Conservation (phyloP, 2,329 filamentous ascomycete species). For the Fusarium brevicatenulatum region DNA sequence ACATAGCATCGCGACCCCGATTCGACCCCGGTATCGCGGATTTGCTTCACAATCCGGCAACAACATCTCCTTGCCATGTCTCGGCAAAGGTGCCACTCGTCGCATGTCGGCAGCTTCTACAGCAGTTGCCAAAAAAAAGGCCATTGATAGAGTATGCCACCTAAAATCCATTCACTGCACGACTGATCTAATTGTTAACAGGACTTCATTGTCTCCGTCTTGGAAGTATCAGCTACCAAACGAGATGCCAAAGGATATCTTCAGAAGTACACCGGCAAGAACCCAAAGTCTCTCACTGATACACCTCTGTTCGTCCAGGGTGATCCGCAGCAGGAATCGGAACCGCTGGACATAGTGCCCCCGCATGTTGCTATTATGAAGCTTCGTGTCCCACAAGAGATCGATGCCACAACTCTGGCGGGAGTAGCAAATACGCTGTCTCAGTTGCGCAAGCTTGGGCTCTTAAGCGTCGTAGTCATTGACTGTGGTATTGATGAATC, state of each 20-base stretch:
- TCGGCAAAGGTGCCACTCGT: slow-evolving; percentile 36
- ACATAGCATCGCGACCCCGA: neutral
- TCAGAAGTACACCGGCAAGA: slow-evolving; percentile 74
- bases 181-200: slow-evolving; percentile 48
- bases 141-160: slow-evolving; percentile 47
- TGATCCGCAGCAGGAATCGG: slow-evolving; percentile 19
- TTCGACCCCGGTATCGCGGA: slow-evolving; percentile 18
- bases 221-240: slow-evolving; percentile 90
- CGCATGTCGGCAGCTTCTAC: slow-evolving; percentile 45
- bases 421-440: slow-evolving; percentile 86
- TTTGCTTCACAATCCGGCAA: slow-evolving; percentile 27
- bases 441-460: slow-evolving; percentile 83
- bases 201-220: slow-evolving; percentile 87
- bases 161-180: neutral
- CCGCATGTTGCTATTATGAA: slow-evolving; percentile 84
- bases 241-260: slow-evolving; percentile 93
- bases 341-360: slow-evolving; percentile 41
- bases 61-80: slow-evolving; percentile 9
- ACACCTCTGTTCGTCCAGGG: slow-evolving; percentile 52
- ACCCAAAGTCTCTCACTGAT: slow-evolving; percentile 39
- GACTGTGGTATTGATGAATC: slow-evolving; percentile 68
- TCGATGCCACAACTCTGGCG: slow-evolving; percentile 74
- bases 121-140: slow-evolving; percentile 46
- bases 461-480: slow-evolving; percentile 84
- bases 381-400: slow-evolving; percentile 76